Base-by-base conservation (phyloP, 2,329 filamentous ascomycete genomes). In the Diplodia corticola region DNA sequence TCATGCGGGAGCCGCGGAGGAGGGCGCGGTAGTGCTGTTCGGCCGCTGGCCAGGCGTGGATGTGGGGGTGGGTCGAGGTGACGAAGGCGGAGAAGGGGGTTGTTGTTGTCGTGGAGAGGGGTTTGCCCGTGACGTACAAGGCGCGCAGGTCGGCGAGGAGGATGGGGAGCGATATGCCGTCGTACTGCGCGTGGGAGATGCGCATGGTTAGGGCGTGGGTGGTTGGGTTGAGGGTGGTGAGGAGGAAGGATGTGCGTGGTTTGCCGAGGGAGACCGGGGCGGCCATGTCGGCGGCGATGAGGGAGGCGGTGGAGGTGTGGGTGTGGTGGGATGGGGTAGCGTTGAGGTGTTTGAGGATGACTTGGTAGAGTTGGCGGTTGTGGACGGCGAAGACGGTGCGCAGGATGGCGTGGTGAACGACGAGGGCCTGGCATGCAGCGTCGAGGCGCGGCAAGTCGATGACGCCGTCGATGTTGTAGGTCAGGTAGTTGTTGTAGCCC, bases 221-320 rank as follows among this genome's bases (percentile, higher is more conserved):
- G 5, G 79, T 68, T 35, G 33, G 6, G 35, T 5, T 22, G 30
- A 17, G 15, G 9, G 46, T 33, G 5, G 78, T 68, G 13, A 81
- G 68, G 10, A 74, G 77, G 59, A 76, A 79, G 17, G 77, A 73
- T 61, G 77, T 75, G 1, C 81, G 70, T 6, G 72, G 70, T 26
- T 72, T 70, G 2, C 80, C 79, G 9, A 80, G 73, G 22, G 74
- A 74, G 76, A 81, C 80, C 0, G 70, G 66, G 33, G 75, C 71
- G 10, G 71, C 68, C 15, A 73, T 73, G 63, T 80, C 77, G 1
- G 69, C 46, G 17, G 72, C 67, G 2, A 81, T 74, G 63, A 79
- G 80, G 13, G 74, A 64, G 1, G 69, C 63, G 5, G 77, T 67
- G 64, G 37, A 20, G 4, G n/a, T 26, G 10, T 15, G 12, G 20